Base-by-base conservation (phyloP, 495 filamentous ascomycete species). In the Penicillium daleae region DNA sequence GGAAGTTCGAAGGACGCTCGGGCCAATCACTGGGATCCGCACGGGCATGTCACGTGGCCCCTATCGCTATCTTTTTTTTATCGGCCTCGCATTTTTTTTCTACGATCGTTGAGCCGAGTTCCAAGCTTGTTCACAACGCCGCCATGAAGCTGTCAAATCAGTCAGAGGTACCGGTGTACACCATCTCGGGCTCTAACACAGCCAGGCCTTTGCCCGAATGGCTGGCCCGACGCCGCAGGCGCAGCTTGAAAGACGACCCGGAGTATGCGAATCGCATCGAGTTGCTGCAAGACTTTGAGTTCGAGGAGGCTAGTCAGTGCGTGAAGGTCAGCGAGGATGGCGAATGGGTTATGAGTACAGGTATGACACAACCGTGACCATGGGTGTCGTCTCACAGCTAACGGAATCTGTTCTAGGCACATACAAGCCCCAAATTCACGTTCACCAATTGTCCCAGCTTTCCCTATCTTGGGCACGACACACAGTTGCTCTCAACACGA, bases 261-360 rank as follows among this genome's bases (percentile, higher is more conserved):
- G 93, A 97, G 66, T 97, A 90, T 77, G 88, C 92, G 57, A 96
- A 92, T 72, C 90, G 95, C 55, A 89, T 99, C 61, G 96, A 99
- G 74, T 81, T 99, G 52, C 82, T 99, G 26, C 96, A 99, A 70
- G 94, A 98, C 70, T 99, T 99, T 71, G 93, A 96, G 69, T 99
- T 98, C 64, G 95, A 98, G 70, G 96, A 99, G 75, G 93, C 96
- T n/a, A 97, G 93, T 72, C 85, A 89, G 49, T 97, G 94, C 72
- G 83, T 99, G 50, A 82, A 92, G 35, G 90, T 92, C 33, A 96
- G 92, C 72, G 95, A 97, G 60, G 96, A 99, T 85, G 93, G 94
- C 37, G 89, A 98, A 69, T 99, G 95, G 91, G 92, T 97, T 10
- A 96, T 98, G 91, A 96, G 92, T 66, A 96, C 94, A 65, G 95